phyloP scores from a whole-genome alignment of 1,284 basidiomycete genomes.

The Filobasidium uniguttulatum region DNA sequence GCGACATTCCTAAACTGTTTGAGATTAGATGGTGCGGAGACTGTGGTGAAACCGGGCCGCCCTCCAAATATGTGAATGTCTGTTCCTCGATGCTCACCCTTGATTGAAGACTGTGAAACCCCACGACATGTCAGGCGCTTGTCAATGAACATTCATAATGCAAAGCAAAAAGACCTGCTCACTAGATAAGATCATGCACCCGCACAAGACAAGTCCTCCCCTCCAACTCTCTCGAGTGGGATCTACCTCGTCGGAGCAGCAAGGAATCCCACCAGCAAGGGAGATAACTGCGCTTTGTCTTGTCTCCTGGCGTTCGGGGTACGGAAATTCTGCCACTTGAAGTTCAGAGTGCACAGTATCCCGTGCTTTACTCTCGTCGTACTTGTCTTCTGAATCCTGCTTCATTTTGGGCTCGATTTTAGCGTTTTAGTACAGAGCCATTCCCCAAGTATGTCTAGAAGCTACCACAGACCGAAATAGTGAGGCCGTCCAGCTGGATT shows the following conservation, averaged over 20 bases:
- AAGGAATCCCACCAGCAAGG: neutral
- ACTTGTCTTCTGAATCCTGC: neutral
- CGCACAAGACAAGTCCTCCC: constrained; percentile 8
- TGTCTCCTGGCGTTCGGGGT: neutral
- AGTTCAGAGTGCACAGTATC: neutral
- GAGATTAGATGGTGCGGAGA: neutral
- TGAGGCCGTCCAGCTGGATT: too few relatives aligned
- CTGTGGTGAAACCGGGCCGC: neutral
- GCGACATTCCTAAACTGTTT: constrained; percentile 11
- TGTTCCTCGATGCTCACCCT: too few relatives aligned
- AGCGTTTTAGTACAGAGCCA: too few relatives aligned
- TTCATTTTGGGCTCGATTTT: too few relatives aligned
- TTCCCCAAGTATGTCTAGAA: too few relatives aligned
- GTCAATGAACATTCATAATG: too few relatives aligned
- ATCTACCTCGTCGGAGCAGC: neutral
- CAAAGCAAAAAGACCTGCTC: neutral
- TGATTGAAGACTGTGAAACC: too few relatives aligned
- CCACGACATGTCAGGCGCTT: too few relatives aligned
- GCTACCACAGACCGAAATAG: too few relatives aligned
- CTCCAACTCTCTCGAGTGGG: constrained; percentile 7
- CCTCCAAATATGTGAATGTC: too few relatives aligned
- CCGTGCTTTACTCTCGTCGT: neutral
- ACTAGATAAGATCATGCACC: constrained; percentile 11
- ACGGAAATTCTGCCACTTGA: neutral
- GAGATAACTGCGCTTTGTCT: neutral